Evolutionary conservation across 768 basidiomycete species (phyloP), one percentile per base, ranked within the genome.

Genomic region (Suillus spraguei): DNA sequence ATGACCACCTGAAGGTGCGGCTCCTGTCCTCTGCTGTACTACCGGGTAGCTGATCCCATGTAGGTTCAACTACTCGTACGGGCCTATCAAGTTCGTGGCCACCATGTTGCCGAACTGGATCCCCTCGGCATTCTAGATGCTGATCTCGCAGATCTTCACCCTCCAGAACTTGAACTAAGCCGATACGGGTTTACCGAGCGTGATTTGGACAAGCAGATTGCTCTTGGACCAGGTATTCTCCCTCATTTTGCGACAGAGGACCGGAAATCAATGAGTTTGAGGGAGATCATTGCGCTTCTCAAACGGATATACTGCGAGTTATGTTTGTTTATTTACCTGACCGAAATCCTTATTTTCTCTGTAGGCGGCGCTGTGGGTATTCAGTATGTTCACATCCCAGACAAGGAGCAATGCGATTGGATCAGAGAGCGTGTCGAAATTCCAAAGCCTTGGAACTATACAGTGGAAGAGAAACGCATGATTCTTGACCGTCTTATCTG

Each of bases 331-430:
- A 64, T 62, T 50, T n/a, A 0, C 5, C 13, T 46, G 10, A 20
- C 59, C 10, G 24, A 33, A 32, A 46, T 61, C 47, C 33, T 55
- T 60, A 24, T 60, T 65, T 44, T 61, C 59, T 52, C 24, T 53
- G 8, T 68, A 95, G 94, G 93, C 70, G 92, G 93, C 61, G 88
- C 91, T 63, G 82, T 97, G 65, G 94, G 94, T 60, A 89, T 93
- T 63, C 94, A 97, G 72, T 97, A 96, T 73, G 82, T 92, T 53
- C 97, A 99, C 78, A 99, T 99, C 64, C 94, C 97, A 33, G 94
- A 97, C 83, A 94, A 97, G 82, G 94, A 96, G 67, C 94, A 99
- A 74, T 99, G 97, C 73, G 96, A 99, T 78, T 99, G 97, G 97
- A 96, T 99, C 70, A 85, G 97, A 67, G 94, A 95, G 73, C 92